These are phyloP conservation scores for Sistotremastrum suecicum DNA, from an alignment of 768 basidiomycete genomes.

Conservation along the genomic window DNA sequence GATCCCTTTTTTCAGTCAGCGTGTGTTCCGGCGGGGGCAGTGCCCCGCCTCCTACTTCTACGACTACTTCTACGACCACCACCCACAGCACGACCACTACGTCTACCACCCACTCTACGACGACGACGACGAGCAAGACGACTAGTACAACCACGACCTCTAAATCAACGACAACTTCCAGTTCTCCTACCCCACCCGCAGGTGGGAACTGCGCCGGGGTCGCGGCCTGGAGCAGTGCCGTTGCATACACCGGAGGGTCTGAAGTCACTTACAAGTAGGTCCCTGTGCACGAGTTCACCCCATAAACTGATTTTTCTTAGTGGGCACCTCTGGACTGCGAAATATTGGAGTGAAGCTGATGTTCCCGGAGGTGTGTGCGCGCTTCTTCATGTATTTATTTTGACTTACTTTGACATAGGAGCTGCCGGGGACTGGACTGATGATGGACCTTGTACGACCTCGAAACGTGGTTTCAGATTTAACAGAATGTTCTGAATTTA, in stretches of 20 bases:
- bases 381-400: neutral
- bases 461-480: neutral
- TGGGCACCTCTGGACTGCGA: constrained; percentile 35
- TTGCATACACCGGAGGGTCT: constrained; percentile 36
- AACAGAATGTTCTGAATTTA: too few relatives aligned
- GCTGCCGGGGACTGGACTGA: constrained; percentile 19
- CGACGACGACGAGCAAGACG: constrained; percentile 4
- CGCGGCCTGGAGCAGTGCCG: constrained; percentile 33
- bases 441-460: constrained; percentile 17
- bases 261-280: constrained; percentile 38
- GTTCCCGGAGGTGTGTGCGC: constrained; percentile 16
- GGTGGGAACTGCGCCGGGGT: constrained; percentile 32
- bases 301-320: constrained; percentile 12
- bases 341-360: constrained; percentile 34
- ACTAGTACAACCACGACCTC: constrained; percentile 10
- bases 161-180: constrained; percentile 13
- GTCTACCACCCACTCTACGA: constrained; percentile 3
- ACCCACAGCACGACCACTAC: constrained; percentile 9
- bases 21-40: constrained; percentile 29
- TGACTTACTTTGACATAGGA: neutral
- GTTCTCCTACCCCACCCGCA: constrained; percentile 12
- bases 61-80: constrained; percentile 6
- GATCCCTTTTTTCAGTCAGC: constrained; percentile 26
- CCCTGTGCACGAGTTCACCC: neutral
- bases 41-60: constrained; percentile 11